Conservation (phyloP, 208 protist genomes). For the Leishmania tarentolae region DNA sequence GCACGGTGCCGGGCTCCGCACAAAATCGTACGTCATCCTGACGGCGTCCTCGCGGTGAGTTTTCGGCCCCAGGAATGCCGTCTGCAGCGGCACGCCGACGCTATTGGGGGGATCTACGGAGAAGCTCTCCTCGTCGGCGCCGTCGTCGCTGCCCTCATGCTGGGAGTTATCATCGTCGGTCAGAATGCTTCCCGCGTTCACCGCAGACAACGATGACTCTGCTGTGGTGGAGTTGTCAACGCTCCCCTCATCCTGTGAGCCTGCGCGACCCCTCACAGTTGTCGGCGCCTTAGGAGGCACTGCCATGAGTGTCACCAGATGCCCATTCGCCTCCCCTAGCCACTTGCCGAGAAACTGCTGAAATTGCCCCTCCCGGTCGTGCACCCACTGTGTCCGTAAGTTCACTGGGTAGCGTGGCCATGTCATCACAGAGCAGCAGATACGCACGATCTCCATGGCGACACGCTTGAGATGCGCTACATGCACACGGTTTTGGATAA, state of each 20-base stretch:
- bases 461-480: background rate
- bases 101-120: background rate
- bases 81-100: background rate
- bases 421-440: background rate
- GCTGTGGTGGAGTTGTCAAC: background rate
- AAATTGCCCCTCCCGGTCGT: slow-evolving; percentile 2
- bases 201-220: background rate
- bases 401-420: slow-evolving; percentile 7
- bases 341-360: slow-evolving; percentile 7
- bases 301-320: slow-evolving; percentile 4
- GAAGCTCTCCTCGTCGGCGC: background rate
- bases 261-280: background rate
- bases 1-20: slow-evolving; percentile 7
- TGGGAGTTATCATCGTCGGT: background rate
- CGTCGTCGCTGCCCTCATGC: background rate
- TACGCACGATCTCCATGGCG: background rate
- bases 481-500: background rate
- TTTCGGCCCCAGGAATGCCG: background rate
- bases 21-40: slow-evolving; percentile 7
- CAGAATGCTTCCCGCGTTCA: background rate
- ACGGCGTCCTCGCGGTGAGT: background rate
- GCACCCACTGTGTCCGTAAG: slow-evolving; percentile 1
- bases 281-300: background rate
- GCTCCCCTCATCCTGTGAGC: background rate
- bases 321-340: background rate